Evolutionary conservation across 169 alveolate genomes (phyloP).

Genomic region (Amoebophrya sp.): DNA sequence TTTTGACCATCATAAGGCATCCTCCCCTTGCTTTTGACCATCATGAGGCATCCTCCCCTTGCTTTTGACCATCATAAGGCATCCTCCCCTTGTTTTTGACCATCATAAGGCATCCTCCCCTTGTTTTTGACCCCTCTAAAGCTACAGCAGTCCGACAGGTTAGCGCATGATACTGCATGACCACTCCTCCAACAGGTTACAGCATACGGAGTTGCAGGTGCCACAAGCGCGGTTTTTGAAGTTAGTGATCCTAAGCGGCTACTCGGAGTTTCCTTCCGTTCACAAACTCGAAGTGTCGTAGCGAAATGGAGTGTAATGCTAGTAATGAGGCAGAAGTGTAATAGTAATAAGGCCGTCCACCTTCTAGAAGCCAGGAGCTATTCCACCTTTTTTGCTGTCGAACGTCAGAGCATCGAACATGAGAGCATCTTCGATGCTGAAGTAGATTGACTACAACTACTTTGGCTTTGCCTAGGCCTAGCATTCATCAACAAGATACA

Average conservation of each 20-base stretch:
- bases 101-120: not conserved
- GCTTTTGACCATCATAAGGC: no score
- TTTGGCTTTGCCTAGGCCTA: no score
- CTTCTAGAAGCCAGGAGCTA: no score
- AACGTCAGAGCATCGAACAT: not conserved
- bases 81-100: not conserved
- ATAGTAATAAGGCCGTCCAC: not conserved
- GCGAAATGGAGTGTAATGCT: not conserved
- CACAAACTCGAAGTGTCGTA: not conserved
- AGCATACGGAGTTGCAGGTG: not conserved
- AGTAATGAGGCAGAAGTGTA: not conserved
- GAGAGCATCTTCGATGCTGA: not conserved
- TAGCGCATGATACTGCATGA: no score
- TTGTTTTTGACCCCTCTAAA: not conserved
- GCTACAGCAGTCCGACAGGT: no score
- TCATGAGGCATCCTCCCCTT: not conserved
- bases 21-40: not conserved
- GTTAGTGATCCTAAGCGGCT: not conserved
- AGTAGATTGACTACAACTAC: not conserved
- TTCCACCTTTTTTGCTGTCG: not conserved
- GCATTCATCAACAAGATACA: no score
- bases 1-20: no score
- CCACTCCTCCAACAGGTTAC: not conserved
- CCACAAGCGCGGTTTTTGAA: conserved; percentile 1
- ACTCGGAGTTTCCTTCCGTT: not conserved